Conservation (phyloP, 352 stramenopile species). For the Phytophthora colocasiae region DNA sequence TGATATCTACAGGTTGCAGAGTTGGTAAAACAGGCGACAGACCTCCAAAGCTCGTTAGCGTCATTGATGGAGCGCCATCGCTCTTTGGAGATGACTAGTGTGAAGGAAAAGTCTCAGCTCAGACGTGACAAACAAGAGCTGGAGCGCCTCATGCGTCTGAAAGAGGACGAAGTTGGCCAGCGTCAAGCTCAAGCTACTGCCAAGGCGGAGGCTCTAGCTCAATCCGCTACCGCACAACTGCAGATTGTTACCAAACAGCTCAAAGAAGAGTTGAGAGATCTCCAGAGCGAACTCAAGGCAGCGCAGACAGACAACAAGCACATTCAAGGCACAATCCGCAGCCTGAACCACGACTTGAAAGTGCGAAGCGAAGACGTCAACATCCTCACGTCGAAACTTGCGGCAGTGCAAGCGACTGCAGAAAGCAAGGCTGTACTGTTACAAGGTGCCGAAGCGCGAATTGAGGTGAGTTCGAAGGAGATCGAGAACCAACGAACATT, state of each 20-base stretch:
- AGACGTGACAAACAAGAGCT: conserved; percentile 44
- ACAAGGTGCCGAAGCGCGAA: conserved; percentile 33
- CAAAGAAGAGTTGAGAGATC: not conserved
- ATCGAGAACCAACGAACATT: conserved; percentile 38
- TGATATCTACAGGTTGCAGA: conserved; percentile 4
- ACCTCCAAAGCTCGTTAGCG: conserved; percentile 21
- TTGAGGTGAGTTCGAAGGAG: conserved; percentile 35
- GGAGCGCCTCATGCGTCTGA: conserved; percentile 34
- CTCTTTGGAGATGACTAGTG: conserved; percentile 24
- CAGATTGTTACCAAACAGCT: conserved; percentile 26
- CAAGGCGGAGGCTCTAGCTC: conserved; percentile 18
- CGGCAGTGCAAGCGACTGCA: not conserved
- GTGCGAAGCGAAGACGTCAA: conserved; percentile 22
- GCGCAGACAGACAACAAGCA: conserved; percentile 26
- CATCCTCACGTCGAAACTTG: conserved; percentile 28
- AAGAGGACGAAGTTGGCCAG: conserved; percentile 35
- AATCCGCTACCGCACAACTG: conserved; percentile 12
- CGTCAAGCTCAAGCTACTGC: conserved; percentile 15
- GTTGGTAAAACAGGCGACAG: conserved; percentile 13
- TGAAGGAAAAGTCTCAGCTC: conserved; percentile 42
- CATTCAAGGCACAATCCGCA: conserved; percentile 16
- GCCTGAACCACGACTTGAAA: conserved; percentile 24
- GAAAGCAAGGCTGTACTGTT: conserved; percentile 25
- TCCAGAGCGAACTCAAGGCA: conserved; percentile 18
- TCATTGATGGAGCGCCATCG: conserved; percentile 23